Conservation (phyloP, 2,329 filamentous ascomycete genomes). For the Furcasterigmium sp. region DNA sequence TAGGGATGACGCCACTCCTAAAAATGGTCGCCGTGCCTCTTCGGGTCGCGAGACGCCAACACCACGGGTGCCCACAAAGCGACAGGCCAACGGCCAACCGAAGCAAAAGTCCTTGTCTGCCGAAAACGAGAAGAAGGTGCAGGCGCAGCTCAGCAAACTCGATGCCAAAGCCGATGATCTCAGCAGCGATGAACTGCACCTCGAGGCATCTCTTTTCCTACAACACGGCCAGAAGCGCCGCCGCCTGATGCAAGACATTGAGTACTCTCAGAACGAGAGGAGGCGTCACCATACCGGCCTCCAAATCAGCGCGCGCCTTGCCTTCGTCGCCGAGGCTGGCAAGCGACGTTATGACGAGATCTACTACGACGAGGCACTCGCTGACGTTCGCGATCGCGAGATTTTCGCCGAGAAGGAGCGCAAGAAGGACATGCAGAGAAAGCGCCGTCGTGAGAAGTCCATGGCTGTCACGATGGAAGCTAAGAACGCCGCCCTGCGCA, state of each 20-base stretch:
- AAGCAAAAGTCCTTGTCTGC: slow-evolving; percentile 45
- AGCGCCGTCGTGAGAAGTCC: slow-evolving; percentile 90
- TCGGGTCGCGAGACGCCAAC: slow-evolving; percentile 32
- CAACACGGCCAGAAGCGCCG: slow-evolving; percentile 62
- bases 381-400: slow-evolving; percentile 85
- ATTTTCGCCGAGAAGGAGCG: slow-evolving; percentile 94
- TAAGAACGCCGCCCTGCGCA: slow-evolving; percentile 76
- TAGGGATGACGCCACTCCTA: slow-evolving; percentile 41
- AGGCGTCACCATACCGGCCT: slow-evolving; percentile 42
- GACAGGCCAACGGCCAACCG: slow-evolving; percentile 54
- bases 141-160: slow-evolving; percentile 46
- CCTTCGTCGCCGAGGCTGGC: slow-evolving; percentile 63
- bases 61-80: slow-evolving; percentile 47
- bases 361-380: slow-evolving; percentile 75
- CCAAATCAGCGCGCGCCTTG: slow-evolving; percentile 48
- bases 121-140: slow-evolving; percentile 64
- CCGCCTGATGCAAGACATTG: slow-evolving; percentile 57
- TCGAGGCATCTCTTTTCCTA: slow-evolving; percentile 42
- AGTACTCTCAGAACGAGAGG: slow-evolving; percentile 59
- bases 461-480: slow-evolving; percentile 90
- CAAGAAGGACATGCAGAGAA: slow-evolving; percentile 99
- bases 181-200: slow-evolving; percentile 36
- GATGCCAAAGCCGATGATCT: slow-evolving; percentile 41
- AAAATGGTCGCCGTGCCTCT: slow-evolving; percentile 45
- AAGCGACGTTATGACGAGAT: slow-evolving; percentile 71